Evolutionary conservation across 371 early-diverging fungal genomes (phyloP).

Genomic region (Mortierella sp.): DNA sequence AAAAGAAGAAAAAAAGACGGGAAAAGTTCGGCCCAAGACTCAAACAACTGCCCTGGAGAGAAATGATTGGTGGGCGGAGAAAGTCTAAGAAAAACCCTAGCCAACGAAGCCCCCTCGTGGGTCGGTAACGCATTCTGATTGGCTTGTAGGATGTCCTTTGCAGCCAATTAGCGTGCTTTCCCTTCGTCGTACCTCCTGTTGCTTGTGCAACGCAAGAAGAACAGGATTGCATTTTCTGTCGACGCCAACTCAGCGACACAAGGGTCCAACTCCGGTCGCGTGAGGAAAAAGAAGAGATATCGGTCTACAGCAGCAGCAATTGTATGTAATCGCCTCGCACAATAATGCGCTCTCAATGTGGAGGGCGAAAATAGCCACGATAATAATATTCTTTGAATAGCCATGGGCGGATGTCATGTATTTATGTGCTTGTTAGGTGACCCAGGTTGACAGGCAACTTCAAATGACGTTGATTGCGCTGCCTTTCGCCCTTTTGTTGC

Average conservation of each 20-base stretch:
- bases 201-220: not conserved
- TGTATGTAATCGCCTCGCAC: not conserved
- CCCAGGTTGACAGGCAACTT: not conserved
- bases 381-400: not conserved
- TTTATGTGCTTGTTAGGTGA: not conserved
- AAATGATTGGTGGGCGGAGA: conserved; percentile 7
- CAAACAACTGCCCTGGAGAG: not conserved
- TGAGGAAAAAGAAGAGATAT: not conserved
- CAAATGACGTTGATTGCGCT: not conserved
- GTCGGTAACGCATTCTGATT: conserved; percentile 8
- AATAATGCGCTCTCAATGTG: not conserved
- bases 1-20: not conserved
- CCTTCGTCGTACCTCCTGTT: not conserved
- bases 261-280: conserved; percentile 15
- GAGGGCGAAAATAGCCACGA: conserved; percentile 9
- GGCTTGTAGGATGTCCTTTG: not conserved
- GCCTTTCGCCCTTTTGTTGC: not conserved
- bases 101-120: conserved; percentile 10
- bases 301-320: not conserved
- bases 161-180: not conserved
- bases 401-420: not conserved
- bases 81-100: conserved; percentile 9
- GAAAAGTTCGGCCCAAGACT: not conserved
- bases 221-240: not conserved
- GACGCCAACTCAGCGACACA: not conserved